These are phyloP conservation scores for Ananas comosus DNA, from an alignment of 176 grass and related monocot genomes.

Conservation along the genomic window DNA sequence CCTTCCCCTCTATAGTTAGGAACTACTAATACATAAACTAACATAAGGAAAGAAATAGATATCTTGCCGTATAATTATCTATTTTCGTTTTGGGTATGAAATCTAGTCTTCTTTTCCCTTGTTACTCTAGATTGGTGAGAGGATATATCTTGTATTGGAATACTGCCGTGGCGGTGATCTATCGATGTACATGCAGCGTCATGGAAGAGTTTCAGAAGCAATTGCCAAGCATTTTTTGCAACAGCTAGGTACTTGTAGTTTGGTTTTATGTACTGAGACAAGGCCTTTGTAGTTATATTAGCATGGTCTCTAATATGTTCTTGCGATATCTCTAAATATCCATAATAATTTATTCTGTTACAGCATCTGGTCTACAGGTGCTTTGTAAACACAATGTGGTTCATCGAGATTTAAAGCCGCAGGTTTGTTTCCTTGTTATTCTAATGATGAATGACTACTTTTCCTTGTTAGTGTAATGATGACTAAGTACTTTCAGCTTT, in stretches of 20 bases:
- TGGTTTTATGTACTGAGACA: not conserved
- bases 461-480: no score
- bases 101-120: slow-evolving; percentile 1
- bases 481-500: not conserved
- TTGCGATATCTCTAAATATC: not conserved
- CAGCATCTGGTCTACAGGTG: slow-evolving; percentile 79
- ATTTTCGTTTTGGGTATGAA: not conserved
- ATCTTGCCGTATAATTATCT: not conserved
- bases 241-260: slow-evolving; percentile 48
- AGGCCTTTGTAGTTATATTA: not conserved
- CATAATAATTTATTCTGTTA: slow-evolving; percentile 15
- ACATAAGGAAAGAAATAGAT: not conserved
- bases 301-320: not conserved
- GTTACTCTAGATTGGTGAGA: slow-evolving; percentile 44
- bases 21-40: not conserved
- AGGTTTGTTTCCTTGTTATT: slow-evolving; percentile 38
- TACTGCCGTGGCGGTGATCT: slow-evolving; percentile 86
- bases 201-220: slow-evolving; percentile 53
- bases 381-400: slow-evolving; percentile 83
- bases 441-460: slow-evolving; percentile 1
- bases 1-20: not conserved
- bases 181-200: slow-evolving; percentile 46
- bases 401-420: slow-evolving; percentile 95
- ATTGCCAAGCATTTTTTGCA: slow-evolving; percentile 80
- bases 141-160: slow-evolving; percentile 86